phyloP scores from a whole-genome alignment of 495 filamentous ascomycete species.

The Penicillium simplicissimum region DNA sequence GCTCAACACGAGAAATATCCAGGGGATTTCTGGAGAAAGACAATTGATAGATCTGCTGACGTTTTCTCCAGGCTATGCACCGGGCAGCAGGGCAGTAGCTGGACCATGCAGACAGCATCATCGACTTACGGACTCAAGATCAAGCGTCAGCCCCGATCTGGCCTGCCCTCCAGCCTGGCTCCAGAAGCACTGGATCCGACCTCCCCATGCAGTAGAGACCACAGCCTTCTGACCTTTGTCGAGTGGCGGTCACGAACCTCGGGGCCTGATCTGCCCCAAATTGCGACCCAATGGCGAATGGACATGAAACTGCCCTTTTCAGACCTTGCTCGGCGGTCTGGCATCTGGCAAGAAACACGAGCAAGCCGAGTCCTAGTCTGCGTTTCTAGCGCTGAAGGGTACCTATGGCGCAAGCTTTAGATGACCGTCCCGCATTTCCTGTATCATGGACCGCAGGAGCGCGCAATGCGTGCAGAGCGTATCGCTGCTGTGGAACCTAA shows the following conservation, averaged over 20 bases:
- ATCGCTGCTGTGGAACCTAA: conserved; percentile 11
- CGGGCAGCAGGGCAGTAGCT: neutral
- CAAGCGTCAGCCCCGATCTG: neutral
- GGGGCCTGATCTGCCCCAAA: neutral
- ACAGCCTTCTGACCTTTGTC: neutral
- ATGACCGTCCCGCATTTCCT: conserved; percentile 21
- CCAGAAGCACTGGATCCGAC: neutral
- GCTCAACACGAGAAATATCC: too few relatives aligned
- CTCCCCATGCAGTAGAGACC: neutral
- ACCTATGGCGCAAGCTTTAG: neutral
- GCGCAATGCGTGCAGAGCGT: conserved; percentile 14
- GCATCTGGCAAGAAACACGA: neutral
- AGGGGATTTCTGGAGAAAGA: too few relatives aligned
- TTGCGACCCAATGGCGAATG: neutral
- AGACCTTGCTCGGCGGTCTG: neutral
- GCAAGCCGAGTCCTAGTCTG: conserved; percentile 7
- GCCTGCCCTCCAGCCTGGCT: neutral
- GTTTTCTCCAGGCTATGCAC: too few relatives aligned
- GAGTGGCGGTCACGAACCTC: neutral
- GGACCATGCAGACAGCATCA: neutral
- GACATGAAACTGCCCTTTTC: neutral
- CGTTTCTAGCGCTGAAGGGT: conserved; percentile 18
- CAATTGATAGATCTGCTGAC: too few relatives aligned
- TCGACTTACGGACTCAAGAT: too few relatives aligned
- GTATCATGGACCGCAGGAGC: conserved; percentile 18